Evolutionary conservation across 768 basidiomycete genomes (phyloP).

Genomic region (Auricularia cornea): DNA sequence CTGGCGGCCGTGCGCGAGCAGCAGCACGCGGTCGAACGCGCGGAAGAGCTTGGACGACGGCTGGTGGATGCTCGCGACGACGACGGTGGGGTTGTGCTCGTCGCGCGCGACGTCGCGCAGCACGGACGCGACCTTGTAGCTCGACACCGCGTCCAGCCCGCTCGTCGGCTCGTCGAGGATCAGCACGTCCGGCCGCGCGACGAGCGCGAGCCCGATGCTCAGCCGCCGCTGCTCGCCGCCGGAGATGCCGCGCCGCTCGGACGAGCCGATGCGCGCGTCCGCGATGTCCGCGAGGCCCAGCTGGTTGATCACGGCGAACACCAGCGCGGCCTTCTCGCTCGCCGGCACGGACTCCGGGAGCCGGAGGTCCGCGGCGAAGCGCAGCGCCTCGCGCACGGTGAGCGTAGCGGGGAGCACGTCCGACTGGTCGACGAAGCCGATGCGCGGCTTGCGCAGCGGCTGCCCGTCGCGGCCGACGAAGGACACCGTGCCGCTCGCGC

Average conservation of each 20-base stretch:
- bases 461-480: conserved; percentile 29
- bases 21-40: conserved; percentile 71
- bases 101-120: conserved; percentile 70
- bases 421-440: conserved; percentile 84
- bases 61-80: conserved; percentile 84
- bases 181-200: conserved; percentile 75
- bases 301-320: conserved; percentile 58
- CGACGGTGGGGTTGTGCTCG: conserved; percentile 57
- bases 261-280: conserved; percentile 65
- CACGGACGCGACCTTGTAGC: conserved; percentile 68
- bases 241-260: conserved; percentile 73
- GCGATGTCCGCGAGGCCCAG: conserved; percentile 67
- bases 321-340: conserved; percentile 55
- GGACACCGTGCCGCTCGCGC: conserved; percentile 53
- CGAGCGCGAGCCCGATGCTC: conserved; percentile 82
- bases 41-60: conserved; percentile 83
- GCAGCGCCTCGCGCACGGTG: conserved; percentile 73
- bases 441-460: conserved; percentile 27
- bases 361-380: conserved; percentile 80
- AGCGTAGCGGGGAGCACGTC: conserved; percentile 72
- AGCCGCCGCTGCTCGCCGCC: conserved; percentile 89
- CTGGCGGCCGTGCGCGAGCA: conserved; percentile 68
- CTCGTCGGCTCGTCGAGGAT: conserved; percentile 84
- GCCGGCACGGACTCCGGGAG: conserved; percentile 64
- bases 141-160: conserved; percentile 82